Percentiles rank a stretch among this genome's conserved stretches.
phyloP scores from a whole-genome alignment of 768 basidiomycete genomes.

The Suillus clintonianus region DNA sequence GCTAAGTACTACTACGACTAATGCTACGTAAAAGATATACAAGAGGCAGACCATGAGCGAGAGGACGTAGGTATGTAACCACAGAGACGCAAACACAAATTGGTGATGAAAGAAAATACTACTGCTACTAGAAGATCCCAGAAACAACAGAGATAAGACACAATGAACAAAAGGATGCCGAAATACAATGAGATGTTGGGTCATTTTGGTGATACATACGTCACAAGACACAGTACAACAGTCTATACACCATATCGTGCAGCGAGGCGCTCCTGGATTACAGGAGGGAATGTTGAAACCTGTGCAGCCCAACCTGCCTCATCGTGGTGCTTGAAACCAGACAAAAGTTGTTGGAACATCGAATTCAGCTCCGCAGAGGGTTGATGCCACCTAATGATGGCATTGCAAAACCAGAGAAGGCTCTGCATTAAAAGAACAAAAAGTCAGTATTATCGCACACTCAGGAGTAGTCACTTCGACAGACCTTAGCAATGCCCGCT shows the following conservation, averaged over 20 bases:
- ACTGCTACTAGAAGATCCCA: conserved; percentile 25
- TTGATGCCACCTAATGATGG: conserved; percentile 91
- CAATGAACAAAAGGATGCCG: conserved; percentile 20
- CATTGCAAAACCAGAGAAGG: conserved; percentile 97
- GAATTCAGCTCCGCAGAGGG: conserved; percentile 89
- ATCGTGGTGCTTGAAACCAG: conserved; percentile 88
- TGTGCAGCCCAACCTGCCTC: conserved; percentile 85
- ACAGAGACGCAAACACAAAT: conserved; percentile 19
- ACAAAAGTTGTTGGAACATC: conserved; percentile 91
- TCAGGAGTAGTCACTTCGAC: conserved; percentile 23
- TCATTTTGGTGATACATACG: conserved; percentile 13
- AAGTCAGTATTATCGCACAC: conserved; percentile 6
- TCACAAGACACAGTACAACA: conserved; percentile 1
- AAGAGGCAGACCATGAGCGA: conserved; percentile 15
- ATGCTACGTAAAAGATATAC: conserved; percentile 45
- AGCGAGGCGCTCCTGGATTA: conserved; percentile 84
- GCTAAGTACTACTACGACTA: conserved; percentile 35
- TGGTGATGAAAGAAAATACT: conserved; percentile 19
- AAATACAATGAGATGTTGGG: conserved; percentile 10
- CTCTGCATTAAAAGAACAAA: conserved; percentile 50
- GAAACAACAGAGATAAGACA: conserved; percentile 21
- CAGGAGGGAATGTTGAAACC: conserved; percentile 80
- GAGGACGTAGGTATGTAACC: conserved; percentile 31
- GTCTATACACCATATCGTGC: conserved; percentile 83
- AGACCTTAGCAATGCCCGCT: conserved; percentile 86